Evolutionary conservation across 2,329 filamentous ascomycete species (phyloP), one percentile per base, ranked within the genome.

Genomic region (Nectriaceae sp.): DNA sequence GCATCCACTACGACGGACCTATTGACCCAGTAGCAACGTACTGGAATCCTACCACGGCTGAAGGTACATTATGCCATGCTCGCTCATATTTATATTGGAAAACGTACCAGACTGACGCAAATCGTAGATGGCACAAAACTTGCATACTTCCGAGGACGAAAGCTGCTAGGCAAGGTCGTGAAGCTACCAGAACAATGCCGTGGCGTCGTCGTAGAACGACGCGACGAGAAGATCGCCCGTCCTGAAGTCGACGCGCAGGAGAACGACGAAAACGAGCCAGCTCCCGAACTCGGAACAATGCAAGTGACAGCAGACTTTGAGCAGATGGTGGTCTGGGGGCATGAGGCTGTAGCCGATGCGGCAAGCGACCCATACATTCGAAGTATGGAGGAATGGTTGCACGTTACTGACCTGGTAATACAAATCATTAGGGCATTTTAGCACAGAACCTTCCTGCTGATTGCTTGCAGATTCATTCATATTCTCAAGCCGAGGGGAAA

Each of bases 311-410:
- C 83, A 2, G 76, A 76, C 15, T 97, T 97, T 64, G 83, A 90
- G 5, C 77, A 88, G 46, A 67, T 96, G 42, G 71, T 90, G 3
- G 78, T 96, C n/a, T 97, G 92, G 92, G 85, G 82, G 0, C 91
- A 96, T 66, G 91, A 94, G 57, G 69, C 72, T 1, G 60, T 82
- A 42, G 84, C 84, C 5, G 83, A 87, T 50, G 75, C 76, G 1
- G 75, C 75, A 21, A 71, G 72, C 5, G 90, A 96, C 69, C 75
- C 80, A 1, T 94, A 90, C 65, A 75, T 89, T 4, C 86, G 87
- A 65, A 84, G 87, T 0, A 73, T 96, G 37, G 80, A 86, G 56
- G 91, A 96, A 68, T 96, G 91, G 90, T 75, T 95, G 48, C 75
- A 76, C 11, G 82, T 92, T 65, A 82, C 90, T 11, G 82, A 86